phyloP scores from a whole-genome alignment of 2,329 filamentous ascomycete species.

The Pseudocercospora fijiensis region DNA sequence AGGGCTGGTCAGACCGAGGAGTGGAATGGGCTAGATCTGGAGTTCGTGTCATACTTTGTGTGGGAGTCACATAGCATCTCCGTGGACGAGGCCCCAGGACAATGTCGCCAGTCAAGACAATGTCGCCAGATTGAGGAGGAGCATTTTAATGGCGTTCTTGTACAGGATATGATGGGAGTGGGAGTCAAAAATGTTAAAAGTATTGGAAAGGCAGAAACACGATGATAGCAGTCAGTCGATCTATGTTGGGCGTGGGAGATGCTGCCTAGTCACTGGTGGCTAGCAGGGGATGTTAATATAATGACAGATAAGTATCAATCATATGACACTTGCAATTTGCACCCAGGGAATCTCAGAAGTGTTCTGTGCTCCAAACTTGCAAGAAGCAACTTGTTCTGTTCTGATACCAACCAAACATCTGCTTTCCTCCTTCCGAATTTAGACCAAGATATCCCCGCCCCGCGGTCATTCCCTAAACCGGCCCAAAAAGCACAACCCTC shows the following conservation, averaged over 20 bases:
- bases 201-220: not conserved
- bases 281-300: constrained; percentile 10
- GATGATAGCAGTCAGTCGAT: constrained; percentile 1
- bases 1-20: not conserved
- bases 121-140: not conserved
- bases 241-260: not conserved
- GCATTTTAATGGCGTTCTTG: constrained; percentile 5
- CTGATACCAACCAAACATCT: too few relatives aligned
- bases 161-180: constrained; percentile 1
- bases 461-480: not conserved
- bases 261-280: not conserved
- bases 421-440: not conserved
- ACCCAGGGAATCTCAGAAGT: not conserved
- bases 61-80: not conserved
- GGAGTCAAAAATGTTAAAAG: not conserved
- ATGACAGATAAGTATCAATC: constrained; percentile 6
- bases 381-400: not conserved
- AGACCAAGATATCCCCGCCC: constrained; percentile 1
- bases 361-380: too few relatives aligned
- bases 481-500: not conserved
- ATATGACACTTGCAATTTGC: not conserved
- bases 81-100: not conserved
- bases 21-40: not conserved
- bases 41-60: not conserved
- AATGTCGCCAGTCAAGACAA: not conserved